phyloP scores from a whole-genome alignment of 805 yeast genomes.

The Wickerhamiella alocasiicola region DNA sequence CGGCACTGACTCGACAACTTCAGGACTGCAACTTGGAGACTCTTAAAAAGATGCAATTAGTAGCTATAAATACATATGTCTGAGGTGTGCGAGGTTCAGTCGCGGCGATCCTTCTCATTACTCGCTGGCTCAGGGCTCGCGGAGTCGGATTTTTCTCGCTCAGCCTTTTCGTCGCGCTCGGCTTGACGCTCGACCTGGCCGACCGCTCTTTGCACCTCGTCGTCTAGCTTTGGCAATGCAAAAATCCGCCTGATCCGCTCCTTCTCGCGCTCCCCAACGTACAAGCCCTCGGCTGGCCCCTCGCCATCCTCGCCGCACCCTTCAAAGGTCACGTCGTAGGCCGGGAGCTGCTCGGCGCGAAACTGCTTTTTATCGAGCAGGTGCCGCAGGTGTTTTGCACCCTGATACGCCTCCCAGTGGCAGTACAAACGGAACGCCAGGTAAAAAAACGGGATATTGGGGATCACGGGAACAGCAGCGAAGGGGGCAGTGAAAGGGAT shows the following conservation, averaged over 20 bases:
- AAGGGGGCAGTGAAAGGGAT: slow-evolving; percentile 73
- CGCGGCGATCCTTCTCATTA: too few species aligned
- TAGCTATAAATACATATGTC: too few species aligned
- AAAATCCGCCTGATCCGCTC: slow-evolving; percentile 13
- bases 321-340: slow-evolving; percentile 12
- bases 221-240: slow-evolving; percentile 9
- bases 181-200: slow-evolving; percentile 16
- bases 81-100: too few species aligned
- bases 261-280: not conserved
- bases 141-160: too few species aligned
- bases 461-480: slow-evolving; percentile 71
- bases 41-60: too few species aligned
- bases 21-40: too few species aligned
- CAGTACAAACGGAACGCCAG: slow-evolving; percentile 71
- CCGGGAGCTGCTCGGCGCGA: slow-evolving; percentile 19
- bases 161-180: too few species aligned
- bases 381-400: slow-evolving; percentile 54
- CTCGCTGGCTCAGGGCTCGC: too few species aligned
- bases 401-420: slow-evolving; percentile 64
- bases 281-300: slow-evolving; percentile 13
- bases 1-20: too few species aligned
- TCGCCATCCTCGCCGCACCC: not conserved
- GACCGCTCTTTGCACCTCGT: slow-evolving; percentile 19
- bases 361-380: slow-evolving; percentile 38
- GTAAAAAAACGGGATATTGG: slow-evolving; percentile 87